Conservation (phyloP, 495 filamentous ascomycete genomes). For the Aspergillus incahuasiensis region DNA sequence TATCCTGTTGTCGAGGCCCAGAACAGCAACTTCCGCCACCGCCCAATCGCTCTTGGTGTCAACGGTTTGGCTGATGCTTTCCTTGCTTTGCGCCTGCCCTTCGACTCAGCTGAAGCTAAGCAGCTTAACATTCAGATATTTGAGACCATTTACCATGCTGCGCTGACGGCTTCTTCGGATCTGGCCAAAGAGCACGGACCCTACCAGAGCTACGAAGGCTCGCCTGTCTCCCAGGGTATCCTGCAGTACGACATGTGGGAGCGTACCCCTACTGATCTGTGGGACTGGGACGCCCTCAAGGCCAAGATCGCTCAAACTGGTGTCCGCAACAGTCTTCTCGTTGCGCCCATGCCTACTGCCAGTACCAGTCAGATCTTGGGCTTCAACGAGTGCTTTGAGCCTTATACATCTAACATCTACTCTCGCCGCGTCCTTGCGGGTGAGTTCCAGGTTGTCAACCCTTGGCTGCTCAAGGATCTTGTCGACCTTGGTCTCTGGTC, state of each 20-base stretch:
- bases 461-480: slow-evolving; percentile 96
- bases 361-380: slow-evolving; percentile 94
- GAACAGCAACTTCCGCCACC: slow-evolving; percentile 91
- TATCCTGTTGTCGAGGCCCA: slow-evolving; percentile 92
- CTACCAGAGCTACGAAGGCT: slow-evolving; percentile 88
- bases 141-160: slow-evolving; percentile 98
- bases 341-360: slow-evolving; percentile 97
- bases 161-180: slow-evolving; percentile 81
- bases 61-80: slow-evolving; percentile 99
- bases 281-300: slow-evolving; percentile 93
- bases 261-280: slow-evolving; percentile 84
- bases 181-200: slow-evolving; percentile 76
- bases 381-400: slow-evolving; percentile 99
- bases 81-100: slow-evolving; percentile 92
- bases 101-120: slow-evolving; percentile 89
- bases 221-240: slow-evolving; percentile 89
- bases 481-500: slow-evolving; percentile 98
- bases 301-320: slow-evolving; percentile 85
- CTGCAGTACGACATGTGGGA: slow-evolving; percentile 99
- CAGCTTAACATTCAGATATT: slow-evolving; percentile 98
- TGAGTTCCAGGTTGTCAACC: slow-evolving; percentile 99
- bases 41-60: slow-evolving; percentile 92
- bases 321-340: slow-evolving; percentile 87
- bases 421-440: slow-evolving; percentile 95
- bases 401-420: slow-evolving; percentile 99